Evolutionary conservation across 306 rosid genomes (phyloP), one percentile per base, ranked within the genome.

Genomic region (Cucurbita maxima): DNA sequence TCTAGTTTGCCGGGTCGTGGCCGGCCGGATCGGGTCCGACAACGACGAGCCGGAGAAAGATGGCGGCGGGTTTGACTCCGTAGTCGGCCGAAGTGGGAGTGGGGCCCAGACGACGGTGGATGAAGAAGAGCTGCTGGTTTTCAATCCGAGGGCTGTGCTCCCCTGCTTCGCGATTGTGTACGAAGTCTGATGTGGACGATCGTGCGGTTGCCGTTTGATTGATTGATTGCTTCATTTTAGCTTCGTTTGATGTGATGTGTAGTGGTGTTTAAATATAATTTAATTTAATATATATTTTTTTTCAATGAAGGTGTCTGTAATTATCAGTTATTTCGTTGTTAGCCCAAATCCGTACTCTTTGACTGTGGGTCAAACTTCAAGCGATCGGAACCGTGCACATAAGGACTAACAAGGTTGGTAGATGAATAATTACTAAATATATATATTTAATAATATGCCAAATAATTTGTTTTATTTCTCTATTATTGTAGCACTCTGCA

Each of bases 121-220:
- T 45, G 98, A 93, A 47, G 97, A 93, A 76, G 98, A 94, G 87
- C 76, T 94, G 0, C 18, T 94, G 83, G 99, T 90, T 76, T 89
- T 89, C 66, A 94, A 85, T 83, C 97, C 99, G 0, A 87, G 91
- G 92, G 99, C 97, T 47, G 96, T 94, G 82, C 97, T 94, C 58
- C 99, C 99, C 73, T 94, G 99, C 84, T 94, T 94, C 83, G 99
- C 89, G 71, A 94, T 94, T 76, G 91, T 94, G 76, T 94, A 94
- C 78, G 81, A 77, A 19, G 83, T 87, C 56, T 90, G 86, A 88
- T 59, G 51, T 3, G 3, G 22, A 45, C 0, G 19, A 45, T 45
- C 56, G 15, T 67, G 10, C 56, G 7, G 73, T 13, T 12, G 56
- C 12, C 73, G 38, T 67, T 45, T 67, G 56, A 67, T 67, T 62